Base-by-base conservation (phyloP, 2,329 filamentous ascomycete genomes). In the Chrysosporium keratinophilum region DNA sequence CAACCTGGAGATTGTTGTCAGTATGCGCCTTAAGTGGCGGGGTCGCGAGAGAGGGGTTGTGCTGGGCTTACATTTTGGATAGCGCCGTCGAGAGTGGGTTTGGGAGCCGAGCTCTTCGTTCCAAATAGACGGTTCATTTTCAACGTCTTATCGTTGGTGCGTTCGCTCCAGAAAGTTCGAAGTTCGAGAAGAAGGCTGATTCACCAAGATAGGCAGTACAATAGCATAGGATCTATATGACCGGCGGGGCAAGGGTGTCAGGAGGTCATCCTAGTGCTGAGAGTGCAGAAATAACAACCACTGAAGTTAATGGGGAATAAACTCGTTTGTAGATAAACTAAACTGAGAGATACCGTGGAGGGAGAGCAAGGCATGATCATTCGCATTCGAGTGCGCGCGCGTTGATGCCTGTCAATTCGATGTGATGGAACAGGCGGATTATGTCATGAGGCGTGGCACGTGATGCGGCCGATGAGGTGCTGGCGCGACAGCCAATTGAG, bases 91-190 rank as follows among this genome's bases (percentile, higher is more conserved):
- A 96, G 86, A 49, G 87, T 91, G 12, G 93, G 88, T 73, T 97
- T 97, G 52, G 93, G 90, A 58, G 83, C 84, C 60, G 86, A 84
- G 72, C 81, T 85, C 74, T 90, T 93, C 63, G 85, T 80, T 68
- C 93, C 93, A 70, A 98, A 98, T 63, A 98, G 79, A 64, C 93
- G 87, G 71, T 98, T 97, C 93, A 98, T 97, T 59, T 53, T 77
- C 2, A 31, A 6, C 3, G 20, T 42, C 14, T 23, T 44, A n/a
- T 43, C 23, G 19, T 9, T 12, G 19, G 34, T 71, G 57, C 50
- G 46, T 20, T 39, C 54, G 17, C 10, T 34, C 5, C 7, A 28
- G 5, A 2, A 6, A 34, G n/a, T 3, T 35, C 4, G 28, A 52
- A 42, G 34, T 52, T 39, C 20, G 50, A 28, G 20, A 20, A 23